Evolutionary conservation across 257 asterid genomes (phyloP).

Genomic region (Solanum sparsipilum): DNA sequence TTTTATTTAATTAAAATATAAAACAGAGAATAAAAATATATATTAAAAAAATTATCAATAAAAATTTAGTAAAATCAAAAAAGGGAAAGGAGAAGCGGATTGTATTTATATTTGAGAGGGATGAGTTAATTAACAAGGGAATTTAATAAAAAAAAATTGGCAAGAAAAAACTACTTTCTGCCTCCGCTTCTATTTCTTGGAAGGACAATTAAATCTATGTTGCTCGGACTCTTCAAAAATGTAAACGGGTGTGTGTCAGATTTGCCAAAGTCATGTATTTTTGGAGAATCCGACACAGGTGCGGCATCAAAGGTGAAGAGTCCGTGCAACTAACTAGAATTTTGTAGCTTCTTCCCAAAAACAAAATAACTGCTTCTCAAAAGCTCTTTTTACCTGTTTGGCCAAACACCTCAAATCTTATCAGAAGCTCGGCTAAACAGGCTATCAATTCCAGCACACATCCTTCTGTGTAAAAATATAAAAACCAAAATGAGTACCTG

Average conservation of each 20-base stretch:
- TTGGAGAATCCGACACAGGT: neutral
- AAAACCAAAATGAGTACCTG: constrained; percentile 40
- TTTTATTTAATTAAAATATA: neutral
- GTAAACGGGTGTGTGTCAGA: neutral
- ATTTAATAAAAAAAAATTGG: neutral
- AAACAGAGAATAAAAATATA: neutral
- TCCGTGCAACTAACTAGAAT: neutral
- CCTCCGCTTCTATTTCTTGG: neutral
- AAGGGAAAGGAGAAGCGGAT: neutral
- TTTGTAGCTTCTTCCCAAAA: neutral
- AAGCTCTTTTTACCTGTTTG: neutral
- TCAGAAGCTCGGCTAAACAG: neutral
- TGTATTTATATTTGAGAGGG: neutral
- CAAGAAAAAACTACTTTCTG: neutral
- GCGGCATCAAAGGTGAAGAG: neutral
- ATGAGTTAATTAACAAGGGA: neutral
- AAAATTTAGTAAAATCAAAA: neutral
- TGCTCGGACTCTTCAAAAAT: neutral
- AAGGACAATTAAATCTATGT: neutral
- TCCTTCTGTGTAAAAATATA: neutral
- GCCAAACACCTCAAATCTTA: neutral
- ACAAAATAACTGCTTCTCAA: neutral
- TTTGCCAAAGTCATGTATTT: neutral
- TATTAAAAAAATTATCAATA: neutral
- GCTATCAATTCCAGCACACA: neutral